Base-by-base conservation (phyloP, 2,329 filamentous ascomycete genomes). In the Clarireedia paspali region DNA sequence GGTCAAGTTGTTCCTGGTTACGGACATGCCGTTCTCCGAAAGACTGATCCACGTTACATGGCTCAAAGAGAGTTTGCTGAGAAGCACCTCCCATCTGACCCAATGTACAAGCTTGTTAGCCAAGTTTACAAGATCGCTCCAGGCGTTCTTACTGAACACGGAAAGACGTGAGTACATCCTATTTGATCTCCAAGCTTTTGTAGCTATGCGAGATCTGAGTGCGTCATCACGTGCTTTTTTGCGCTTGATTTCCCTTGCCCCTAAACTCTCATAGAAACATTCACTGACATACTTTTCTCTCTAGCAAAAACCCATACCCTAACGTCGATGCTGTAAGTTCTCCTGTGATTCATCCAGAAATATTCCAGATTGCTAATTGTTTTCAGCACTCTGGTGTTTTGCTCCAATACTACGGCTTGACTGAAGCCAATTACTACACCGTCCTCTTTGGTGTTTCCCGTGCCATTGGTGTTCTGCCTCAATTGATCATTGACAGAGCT, bases 101-200 rank as follows among this genome's bases (percentile, higher is more conserved):
- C 92, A 70, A 95, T 99, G 91, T 99, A 96, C 89, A 91, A 99
- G 85, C 89, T 99, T 67, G 94, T 99, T 79, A 95, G 89, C 83
- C 94, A 99, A 81, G 94, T 99, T 68, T 99, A 97, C 89, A 99
- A 99, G 89, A 97, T 99, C 70, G 94, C 94, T 63, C 94, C 94
- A 64, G 88, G 87, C 70, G 94, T 99, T 69, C 82, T 99, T 74
- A 99, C 94, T 65, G 91, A 99, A 86, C 94, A 99, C 81, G 94
- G 94, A 80, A 99, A 99, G 89, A 97, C 42, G 82, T 97, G 97
- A 89, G 51, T n/a, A 30, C 6, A 96, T 96, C 88, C 91, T 91
- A 66, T 96, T 82, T 34, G 10, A 12, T 34, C 9, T 34, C 9
- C 4, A 34, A 12, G 30, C 4, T 34, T 34, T 34, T 3, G 2